These are phyloP conservation scores for Hondaea fermentalgiana DNA, from an alignment of 108 stramenopile species.

Conservation along the genomic window DNA sequence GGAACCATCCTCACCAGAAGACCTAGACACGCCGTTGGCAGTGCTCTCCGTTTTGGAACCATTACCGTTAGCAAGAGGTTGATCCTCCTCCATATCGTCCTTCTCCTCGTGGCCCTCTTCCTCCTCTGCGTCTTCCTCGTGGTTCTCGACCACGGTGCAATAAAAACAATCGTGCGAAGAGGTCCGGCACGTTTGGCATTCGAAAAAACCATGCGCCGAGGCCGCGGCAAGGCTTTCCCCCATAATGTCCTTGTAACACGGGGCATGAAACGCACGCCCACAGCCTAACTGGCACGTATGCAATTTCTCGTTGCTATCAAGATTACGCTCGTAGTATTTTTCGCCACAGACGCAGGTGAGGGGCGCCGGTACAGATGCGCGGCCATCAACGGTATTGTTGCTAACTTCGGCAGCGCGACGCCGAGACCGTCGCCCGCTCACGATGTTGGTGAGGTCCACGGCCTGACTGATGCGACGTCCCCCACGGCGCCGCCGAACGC, in stretches of 20 bases:
- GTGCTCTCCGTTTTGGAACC: too few relatives aligned
- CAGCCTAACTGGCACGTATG: neutral
- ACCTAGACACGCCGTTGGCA: too few relatives aligned
- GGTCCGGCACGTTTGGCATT: neutral
- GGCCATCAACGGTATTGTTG: neutral
- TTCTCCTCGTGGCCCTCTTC: neutral
- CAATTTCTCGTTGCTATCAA: neutral
- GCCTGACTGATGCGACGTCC: too few relatives aligned
- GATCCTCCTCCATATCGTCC: neutral
- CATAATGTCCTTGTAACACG: neutral
- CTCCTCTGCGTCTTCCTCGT: neutral
- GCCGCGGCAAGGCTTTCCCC: neutral
- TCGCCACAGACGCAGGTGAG: neutral
- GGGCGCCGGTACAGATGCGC: neutral
- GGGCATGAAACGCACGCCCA: neutral
- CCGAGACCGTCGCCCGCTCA: neutral
- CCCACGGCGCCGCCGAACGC: too few relatives aligned
- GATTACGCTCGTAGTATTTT: neutral
- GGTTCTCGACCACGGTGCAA: neutral
- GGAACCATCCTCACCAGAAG: too few relatives aligned
- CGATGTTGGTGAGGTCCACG: neutral
- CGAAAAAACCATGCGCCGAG: neutral
- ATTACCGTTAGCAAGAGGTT: too few relatives aligned
- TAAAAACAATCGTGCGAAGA: neutral
- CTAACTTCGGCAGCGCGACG: neutral